Evolutionary conservation across 352 stramenopile species (phyloP), one percentile per base, ranked within the genome.

Genomic region (Ophiocytium majus): DNA sequence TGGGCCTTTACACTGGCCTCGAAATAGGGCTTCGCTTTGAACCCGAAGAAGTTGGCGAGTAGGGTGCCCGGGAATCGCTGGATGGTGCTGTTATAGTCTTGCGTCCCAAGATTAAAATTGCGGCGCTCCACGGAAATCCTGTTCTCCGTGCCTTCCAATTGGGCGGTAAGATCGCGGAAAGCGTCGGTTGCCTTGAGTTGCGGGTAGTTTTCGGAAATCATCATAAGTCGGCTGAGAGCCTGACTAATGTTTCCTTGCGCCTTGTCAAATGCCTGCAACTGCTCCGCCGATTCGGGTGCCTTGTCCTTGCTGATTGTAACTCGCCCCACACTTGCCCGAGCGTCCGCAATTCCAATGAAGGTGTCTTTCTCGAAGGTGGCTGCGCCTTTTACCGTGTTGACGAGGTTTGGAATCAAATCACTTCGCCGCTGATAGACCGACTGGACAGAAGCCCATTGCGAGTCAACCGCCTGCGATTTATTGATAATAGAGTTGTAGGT

Each of bases 371-470:
- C 57, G 57, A 23, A 28, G 19, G 57, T 23, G 57, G 57, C 57
- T 23, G 23, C 23, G 57, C 57, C 57, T 28, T 71, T 71, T 28
- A 71, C 57, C 19, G 28, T 28, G 28, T 71, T 71, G 57, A 71
- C 57, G 19, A 71, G 57, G 57, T 71, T 71, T 23, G 57, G 57
- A 28, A 71, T 71, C 57, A 71, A 28, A 71, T 71, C 57, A 28
- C 19, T 28, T 23, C 57, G 57, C 28, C 57, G 23, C 28, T 71
- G 23, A 71, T 71, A 71, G n/a, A n/a, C n/a, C n/a, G n/a, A n/a
- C n/a, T n/a, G n/a, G n/a, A n/a, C n/a, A n/a, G n/a, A n/a, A n/a
- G n/a, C n/a, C n/a, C n/a, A n/a, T n/a, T n/a, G n/a, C n/a, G n/a
- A n/a, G n/a, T n/a, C n/a, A n/a, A n/a, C n/a, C n/a, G n/a, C n/a